A percentile compares a stretch with the other conserved stretches of the same genome.
Evolutionary conservation across 257 asterid species (phyloP).

Genomic region (Gentiana macrophylla): DNA sequence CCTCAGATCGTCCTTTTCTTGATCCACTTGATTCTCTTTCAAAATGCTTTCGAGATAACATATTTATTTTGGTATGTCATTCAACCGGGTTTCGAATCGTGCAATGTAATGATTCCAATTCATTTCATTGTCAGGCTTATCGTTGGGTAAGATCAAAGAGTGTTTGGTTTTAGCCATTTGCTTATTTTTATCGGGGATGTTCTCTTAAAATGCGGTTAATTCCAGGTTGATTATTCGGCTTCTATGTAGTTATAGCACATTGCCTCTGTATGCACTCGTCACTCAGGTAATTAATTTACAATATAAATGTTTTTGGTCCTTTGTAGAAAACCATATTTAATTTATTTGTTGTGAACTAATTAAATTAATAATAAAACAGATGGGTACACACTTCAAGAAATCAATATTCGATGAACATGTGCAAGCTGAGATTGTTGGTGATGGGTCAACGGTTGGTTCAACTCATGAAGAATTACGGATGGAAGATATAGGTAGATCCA

Average conservation of each 20-base stretch:
- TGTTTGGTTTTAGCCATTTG: conserved; percentile 28
- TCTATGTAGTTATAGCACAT: conserved; percentile 89
- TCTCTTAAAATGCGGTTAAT: not conserved
- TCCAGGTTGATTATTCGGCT: conserved; percentile 42
- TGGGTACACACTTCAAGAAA: conserved; percentile 93
- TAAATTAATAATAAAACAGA: conserved; percentile 21
- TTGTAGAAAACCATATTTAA: too few relatives aligned
- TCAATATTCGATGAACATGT: conserved; percentile 26
- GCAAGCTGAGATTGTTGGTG: too few relatives aligned
- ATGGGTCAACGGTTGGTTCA: too few relatives aligned
- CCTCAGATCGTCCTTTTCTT: conserved; percentile 67
- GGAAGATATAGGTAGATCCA: too few relatives aligned
- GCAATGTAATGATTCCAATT: conserved; percentile 71
- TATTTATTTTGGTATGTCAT: conserved; percentile 98
- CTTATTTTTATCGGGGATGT: conserved; percentile 49
- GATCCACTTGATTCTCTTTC: conserved; percentile 92
- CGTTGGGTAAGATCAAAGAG: too few relatives aligned
- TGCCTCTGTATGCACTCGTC: conserved; percentile 82
- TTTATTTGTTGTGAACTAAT: too few relatives aligned
- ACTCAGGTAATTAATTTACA: conserved; percentile 28
- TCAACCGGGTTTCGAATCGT: conserved; percentile 78
- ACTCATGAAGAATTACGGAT: too few relatives aligned
- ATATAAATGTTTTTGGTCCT: conserved; percentile 35
- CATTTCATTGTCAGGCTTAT: too few relatives aligned
- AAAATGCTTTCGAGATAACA: conserved; percentile 96